Evolutionary conservation across 495 filamentous ascomycete species (phyloP), one percentile per base, ranked within the genome.

Genomic region (Acidomyces sp.): DNA sequence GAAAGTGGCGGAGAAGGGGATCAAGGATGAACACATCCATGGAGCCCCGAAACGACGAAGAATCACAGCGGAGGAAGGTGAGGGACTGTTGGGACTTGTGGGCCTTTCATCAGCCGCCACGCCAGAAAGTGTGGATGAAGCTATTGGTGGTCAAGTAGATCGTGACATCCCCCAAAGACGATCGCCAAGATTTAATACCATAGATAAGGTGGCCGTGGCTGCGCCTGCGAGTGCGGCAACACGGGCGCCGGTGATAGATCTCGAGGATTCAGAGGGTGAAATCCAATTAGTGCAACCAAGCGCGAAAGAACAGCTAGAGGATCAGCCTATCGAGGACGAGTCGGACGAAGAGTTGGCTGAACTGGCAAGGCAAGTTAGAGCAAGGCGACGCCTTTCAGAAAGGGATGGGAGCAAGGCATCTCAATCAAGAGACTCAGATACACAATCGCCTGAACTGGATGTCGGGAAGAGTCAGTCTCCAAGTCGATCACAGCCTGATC

Each of bases 261-360:
- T 48, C 21, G 38, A 17, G 7, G 34, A 23, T 24, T 41, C 39
- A 9, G 38, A 48, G 19, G 38, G 29, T 6, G 45, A 48, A 19
- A 12, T 17, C 5, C n/a, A n/a, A n/a, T n/a, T n/a, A n/a, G n/a
- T n/a, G n/a, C n/a, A n/a, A n/a, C n/a, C n/a, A n/a, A n/a, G n/a
- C n/a, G n/a, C n/a, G n/a, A n/a, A n/a, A n/a, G n/a, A n/a, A n/a
- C n/a, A n/a, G n/a, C n/a, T n/a, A n/a, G n/a, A n/a, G n/a, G n/a
- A n/a, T n/a, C n/a, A n/a, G n/a, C n/a, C n/a, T n/a, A n/a, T n/a
- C 9, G 60, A 64, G 19, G 52, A 59, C 21, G 40, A 55, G 6
- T 62, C 61, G 3, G 66, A 66, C 35, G 66, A 70, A 34, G 66
- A 70, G 28, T 68, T 66, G 37, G 56, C 64, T 2, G 66, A 66